phyloP scores from a whole-genome alignment of 129 eudicot genomes.

The Oenanthe sinensis region DNA sequence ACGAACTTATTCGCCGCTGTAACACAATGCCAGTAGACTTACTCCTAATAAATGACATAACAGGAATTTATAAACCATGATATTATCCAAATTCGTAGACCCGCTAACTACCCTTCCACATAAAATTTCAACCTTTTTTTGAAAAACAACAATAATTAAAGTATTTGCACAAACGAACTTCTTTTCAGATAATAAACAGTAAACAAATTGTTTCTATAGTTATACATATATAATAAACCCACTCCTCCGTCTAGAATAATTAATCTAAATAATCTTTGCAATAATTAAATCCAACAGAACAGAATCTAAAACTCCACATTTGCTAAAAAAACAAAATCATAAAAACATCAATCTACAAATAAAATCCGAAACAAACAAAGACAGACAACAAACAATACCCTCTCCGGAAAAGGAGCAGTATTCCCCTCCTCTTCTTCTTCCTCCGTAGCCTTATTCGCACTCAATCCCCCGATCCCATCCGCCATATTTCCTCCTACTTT shows the following conservation, averaged over 20 bases:
- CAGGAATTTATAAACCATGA: background rate
- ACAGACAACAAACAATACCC: slow-evolving; percentile 24
- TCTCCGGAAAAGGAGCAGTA: slow-evolving; percentile 64
- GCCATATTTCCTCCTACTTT: slow-evolving; percentile 30
- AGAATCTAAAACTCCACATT: background rate
- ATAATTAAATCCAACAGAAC: background rate
- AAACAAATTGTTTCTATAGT: background rate
- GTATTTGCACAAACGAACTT: background rate
- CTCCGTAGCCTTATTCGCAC: slow-evolving; percentile 50
- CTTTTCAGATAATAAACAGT: background rate
- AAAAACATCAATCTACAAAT: background rate
- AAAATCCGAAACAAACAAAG: background rate
- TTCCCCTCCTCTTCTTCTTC: slow-evolving; percentile 60
- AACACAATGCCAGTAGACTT: background rate
- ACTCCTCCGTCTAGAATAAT: background rate
- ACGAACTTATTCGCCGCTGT: background rate
- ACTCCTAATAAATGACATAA: background rate
- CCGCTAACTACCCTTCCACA: background rate
- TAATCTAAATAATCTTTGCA: background rate
- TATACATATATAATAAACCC: background rate
- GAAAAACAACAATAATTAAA: background rate
- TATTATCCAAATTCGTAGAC: background rate
- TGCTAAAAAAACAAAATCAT: too few relatives aligned
- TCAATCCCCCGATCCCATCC: slow-evolving; percentile 71
- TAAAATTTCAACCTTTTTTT: background rate